Percentiles rank a stretch among this genome's conserved stretches.
Evolutionary conservation across 164 flowering plant species (phyloP).

Genomic region (Liquidambar formosana): DNA sequence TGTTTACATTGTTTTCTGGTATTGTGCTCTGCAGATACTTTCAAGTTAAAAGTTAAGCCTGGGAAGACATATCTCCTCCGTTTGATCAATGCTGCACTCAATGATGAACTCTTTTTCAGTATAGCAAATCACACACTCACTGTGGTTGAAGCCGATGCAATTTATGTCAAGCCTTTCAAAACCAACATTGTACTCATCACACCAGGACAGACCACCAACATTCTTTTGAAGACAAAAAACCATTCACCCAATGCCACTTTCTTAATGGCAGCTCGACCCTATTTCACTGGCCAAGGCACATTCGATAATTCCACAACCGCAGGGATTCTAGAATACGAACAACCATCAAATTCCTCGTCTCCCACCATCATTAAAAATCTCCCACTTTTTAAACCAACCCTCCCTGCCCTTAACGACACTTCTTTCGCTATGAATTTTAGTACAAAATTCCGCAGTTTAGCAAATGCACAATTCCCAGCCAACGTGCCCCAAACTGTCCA

Average conservation of each 20-base stretch:
- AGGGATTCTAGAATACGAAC: conserved; percentile 24
- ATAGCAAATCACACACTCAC: conserved; percentile 28
- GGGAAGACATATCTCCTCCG: conserved; percentile 18
- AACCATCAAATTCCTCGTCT: neutral
- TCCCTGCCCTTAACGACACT: conserved; percentile 25
- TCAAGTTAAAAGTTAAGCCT: conserved; percentile 21
- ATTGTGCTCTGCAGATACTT: conserved; percentile 22
- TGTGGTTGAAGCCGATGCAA: conserved; percentile 27
- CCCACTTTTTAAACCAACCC: conserved; percentile 20
- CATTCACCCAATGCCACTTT: conserved; percentile 22
- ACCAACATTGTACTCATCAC: conserved; percentile 17
- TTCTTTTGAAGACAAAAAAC: conserved; percentile 26
- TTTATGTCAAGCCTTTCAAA: conserved; percentile 28
- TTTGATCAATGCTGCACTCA: conserved; percentile 24
- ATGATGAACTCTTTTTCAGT: conserved; percentile 27
- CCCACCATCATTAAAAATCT: conserved; percentile 2
- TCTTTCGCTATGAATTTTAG: conserved; percentile 19
- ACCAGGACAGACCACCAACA: conserved; percentile 33
- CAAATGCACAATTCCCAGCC: conserved; percentile 18
- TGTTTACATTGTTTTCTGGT: too few relatives aligned
- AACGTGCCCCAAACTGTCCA: conserved; percentile 28
- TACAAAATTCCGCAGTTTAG: conserved; percentile 21
- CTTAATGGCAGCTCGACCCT: conserved; percentile 30
- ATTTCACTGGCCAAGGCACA: conserved; percentile 26
- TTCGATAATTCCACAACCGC: conserved; percentile 36